phyloP scores from a whole-genome alignment of 2,329 filamentous ascomycete species.

The Colletotrichum plurivorum region DNA sequence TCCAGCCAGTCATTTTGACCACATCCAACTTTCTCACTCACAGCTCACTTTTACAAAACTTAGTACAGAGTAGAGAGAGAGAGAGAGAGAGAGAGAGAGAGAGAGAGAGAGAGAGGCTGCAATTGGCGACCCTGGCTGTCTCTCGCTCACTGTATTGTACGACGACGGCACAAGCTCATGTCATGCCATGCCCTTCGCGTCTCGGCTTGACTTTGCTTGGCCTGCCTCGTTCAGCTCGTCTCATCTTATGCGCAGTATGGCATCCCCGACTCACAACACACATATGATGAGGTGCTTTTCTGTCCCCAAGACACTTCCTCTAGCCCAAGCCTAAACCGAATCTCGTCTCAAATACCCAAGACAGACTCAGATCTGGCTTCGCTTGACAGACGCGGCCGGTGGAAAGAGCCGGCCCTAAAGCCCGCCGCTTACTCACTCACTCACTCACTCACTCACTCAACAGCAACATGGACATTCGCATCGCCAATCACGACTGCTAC shows the following conservation, averaged over 20 bases:
- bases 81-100: too few species aligned
- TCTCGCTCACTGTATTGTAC: neutral
- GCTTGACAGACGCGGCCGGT: neutral
- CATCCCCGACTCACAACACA: neutral
- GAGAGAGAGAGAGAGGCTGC: too few species aligned
- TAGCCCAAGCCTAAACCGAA: neutral
- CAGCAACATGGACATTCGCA: neutral
- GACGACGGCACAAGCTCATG: neutral
- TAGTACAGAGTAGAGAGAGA: too few species aligned
- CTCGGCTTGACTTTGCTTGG: neutral
- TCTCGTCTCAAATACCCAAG: constrained; percentile 27
- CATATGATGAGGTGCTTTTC: constrained; percentile 9
- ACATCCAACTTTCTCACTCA: neutral
- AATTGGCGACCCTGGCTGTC: neutral
- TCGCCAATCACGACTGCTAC: constrained; percentile 15
- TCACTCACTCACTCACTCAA: too few species aligned
- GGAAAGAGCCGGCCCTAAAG: constrained; percentile 17
- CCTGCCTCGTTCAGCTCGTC: neutral
- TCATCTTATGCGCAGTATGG: neutral
- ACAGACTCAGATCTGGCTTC: constrained; percentile 19
- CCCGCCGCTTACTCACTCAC: neutral
- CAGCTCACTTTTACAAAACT: neutral
- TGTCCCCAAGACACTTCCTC: neutral
- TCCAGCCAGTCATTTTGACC: too few species aligned
- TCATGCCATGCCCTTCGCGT: neutral